Evolutionary conservation across 805 yeast species (phyloP).

Genomic region (Kockiozyma suomiensis): DNA sequence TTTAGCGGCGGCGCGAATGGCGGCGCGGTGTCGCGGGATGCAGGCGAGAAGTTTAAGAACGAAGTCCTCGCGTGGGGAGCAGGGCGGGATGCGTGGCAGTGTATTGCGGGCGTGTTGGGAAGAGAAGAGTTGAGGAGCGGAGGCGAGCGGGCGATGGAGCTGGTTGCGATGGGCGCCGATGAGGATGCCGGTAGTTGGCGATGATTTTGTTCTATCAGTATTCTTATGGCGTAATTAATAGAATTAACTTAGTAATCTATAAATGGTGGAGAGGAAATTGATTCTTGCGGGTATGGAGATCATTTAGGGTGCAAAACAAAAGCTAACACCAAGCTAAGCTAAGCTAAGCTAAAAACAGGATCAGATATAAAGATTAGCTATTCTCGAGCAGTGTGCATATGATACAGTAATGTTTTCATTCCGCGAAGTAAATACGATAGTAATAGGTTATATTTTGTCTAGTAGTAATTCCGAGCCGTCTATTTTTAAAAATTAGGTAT

Average conservation of each 20-base stretch:
- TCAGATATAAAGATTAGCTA: no score
- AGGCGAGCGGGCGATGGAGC: slow-evolving; percentile 66
- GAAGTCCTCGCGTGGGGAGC: slow-evolving; percentile 92
- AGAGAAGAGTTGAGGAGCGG: slow-evolving; percentile 63
- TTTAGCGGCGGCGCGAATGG: slow-evolving; percentile 49
- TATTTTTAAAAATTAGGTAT: no score
- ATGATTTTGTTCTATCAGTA: neutral
- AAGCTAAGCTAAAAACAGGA: no score
- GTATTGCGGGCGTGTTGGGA: slow-evolving; percentile 78
- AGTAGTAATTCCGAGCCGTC: no score
- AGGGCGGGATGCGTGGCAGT: slow-evolving; percentile 81
- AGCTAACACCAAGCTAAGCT: no score
- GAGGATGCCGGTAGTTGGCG: slow-evolving; percentile 24
- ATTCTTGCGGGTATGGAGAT: neutral
- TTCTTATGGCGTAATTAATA: no score
- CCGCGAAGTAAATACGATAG: no score
- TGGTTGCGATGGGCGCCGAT: slow-evolving; percentile 23
- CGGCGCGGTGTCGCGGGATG: slow-evolving; percentile 68
- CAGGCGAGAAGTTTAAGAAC: slow-evolving; percentile 75
- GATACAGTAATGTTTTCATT: no score
- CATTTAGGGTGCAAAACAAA: neutral
- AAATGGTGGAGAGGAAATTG: neutral
- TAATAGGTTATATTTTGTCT: no score
- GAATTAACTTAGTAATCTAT: neutral
- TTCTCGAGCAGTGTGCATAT: no score